phyloP scores from a whole-genome alignment of 345 rosid species.

The Pistacia integerrima region DNA sequence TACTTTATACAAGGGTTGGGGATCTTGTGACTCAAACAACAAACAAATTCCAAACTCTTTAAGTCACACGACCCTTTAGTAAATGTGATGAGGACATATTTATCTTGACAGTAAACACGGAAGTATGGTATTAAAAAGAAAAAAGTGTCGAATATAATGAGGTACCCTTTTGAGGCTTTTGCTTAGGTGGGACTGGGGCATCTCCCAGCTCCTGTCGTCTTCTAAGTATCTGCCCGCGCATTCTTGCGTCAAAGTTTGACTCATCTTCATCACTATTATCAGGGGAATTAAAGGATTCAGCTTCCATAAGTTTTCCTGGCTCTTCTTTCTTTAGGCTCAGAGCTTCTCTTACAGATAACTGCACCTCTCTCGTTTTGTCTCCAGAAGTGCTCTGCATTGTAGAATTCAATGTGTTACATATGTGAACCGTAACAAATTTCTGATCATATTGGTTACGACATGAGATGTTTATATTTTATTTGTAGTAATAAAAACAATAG shows the following conservation, averaged over 20 bases:
- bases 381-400: conserved; percentile 58
- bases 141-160: not conserved
- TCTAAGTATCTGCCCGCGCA: conserved; percentile 75
- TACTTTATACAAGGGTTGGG: too few relatives aligned
- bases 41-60: too few relatives aligned
- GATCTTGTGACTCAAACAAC: too few relatives aligned
- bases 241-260: conserved; percentile 77
- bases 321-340: conserved; percentile 68
- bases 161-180: conserved; percentile 53
- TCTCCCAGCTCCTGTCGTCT: conserved; percentile 69
- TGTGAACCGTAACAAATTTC: not conserved
- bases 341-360: conserved; percentile 76
- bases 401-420: not conserved
- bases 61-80: too few relatives aligned
- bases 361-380: conserved; percentile 59
- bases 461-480: not conserved
- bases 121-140: too few relatives aligned
- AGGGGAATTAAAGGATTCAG: conserved; percentile 35
- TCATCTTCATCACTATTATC: conserved; percentile 62
- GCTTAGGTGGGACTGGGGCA: conserved; percentile 47
- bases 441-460: too few relatives aligned
- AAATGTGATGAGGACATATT: too few relatives aligned
- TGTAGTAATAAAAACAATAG: not conserved
- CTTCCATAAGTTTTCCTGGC: conserved; percentile 42
- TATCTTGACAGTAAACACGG: too few relatives aligned